These are phyloP conservation scores for Postia placenta DNA, from an alignment of 768 basidiomycete species.

Conservation along the genomic window DNA sequence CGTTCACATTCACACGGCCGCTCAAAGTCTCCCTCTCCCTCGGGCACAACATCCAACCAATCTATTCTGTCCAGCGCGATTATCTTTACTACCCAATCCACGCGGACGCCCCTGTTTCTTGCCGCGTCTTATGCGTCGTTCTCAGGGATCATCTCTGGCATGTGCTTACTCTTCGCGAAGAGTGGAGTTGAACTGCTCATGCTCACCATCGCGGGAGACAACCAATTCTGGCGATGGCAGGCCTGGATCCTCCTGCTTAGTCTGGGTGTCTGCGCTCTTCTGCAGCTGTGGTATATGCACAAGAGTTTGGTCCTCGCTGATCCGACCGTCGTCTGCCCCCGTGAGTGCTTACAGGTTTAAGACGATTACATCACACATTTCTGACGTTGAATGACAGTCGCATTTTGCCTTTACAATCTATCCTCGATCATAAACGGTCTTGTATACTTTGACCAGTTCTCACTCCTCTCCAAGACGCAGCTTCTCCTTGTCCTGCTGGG, in stretches of 20 bases:
- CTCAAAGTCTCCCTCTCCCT: conserved; percentile 18
- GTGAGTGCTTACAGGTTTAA: too few species aligned
- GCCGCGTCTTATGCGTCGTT: conserved; percentile 84
- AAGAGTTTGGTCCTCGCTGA: conserved; percentile 75
- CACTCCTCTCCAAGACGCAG: conserved; percentile 60
- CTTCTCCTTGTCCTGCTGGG: conserved; percentile 73
- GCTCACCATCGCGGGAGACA: conserved; percentile 65
- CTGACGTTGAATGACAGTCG: conserved; percentile 41
- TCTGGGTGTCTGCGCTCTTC: conserved; percentile 65
- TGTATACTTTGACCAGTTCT: conserved; percentile 85
- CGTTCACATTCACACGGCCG: conserved; percentile 26
- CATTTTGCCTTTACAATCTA: conserved; percentile 93
- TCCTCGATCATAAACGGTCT: conserved; percentile 88
- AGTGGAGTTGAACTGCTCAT: conserved; percentile 86
- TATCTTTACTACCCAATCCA: conserved; percentile 19
- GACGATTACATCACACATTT: background rate
- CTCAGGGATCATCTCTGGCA: conserved; percentile 84
- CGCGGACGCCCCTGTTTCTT: conserved; percentile 52
- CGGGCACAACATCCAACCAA: conserved; percentile 7
- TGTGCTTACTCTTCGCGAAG: conserved; percentile 92
- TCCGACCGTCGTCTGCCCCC: conserved; percentile 81
- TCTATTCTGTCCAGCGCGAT: conserved; percentile 18
- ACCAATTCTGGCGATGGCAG: conserved; percentile 83
- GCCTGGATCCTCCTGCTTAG: conserved; percentile 76
- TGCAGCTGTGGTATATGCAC: conserved; percentile 83